Percentiles rank a stretch among this genome's conserved stretches.
Conservation (phyloP, 2,329 filamentous ascomycete species). For the Cladorrhinum sp. region DNA sequence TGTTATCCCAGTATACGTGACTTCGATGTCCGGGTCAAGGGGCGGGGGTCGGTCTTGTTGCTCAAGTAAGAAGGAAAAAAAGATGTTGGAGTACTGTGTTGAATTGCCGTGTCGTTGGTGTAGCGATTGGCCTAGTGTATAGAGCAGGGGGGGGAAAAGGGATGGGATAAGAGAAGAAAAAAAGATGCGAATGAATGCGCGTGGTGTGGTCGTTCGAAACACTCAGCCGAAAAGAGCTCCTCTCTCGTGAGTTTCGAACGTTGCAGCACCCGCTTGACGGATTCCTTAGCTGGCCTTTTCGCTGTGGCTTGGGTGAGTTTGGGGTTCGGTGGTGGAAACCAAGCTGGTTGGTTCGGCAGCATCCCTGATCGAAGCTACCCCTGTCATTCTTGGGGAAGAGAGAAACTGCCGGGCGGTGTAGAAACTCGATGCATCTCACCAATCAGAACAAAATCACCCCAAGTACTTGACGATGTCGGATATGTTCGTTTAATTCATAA, state of each 20-base stretch:
- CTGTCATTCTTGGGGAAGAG: neutral
- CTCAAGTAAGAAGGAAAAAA: conserved; percentile 4
- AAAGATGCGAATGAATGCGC: conserved; percentile 18
- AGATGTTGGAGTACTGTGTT: neutral
- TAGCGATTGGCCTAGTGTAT: conserved; percentile 7
- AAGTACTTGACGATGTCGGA: too few relatives aligned
- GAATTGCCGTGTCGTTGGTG: neutral
- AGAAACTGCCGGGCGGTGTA: conserved; percentile 14
- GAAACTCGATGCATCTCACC: neutral
- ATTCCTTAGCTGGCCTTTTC: conserved; percentile 8
- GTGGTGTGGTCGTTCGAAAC: conserved; percentile 13
- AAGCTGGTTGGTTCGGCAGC: neutral
- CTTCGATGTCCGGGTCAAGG: conserved; percentile 1
- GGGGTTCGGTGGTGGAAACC: neutral
- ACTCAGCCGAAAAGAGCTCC: conserved; percentile 14
- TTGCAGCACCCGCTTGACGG: conserved; percentile 1
- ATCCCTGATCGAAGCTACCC: neutral
- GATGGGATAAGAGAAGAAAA: conserved; percentile 5
- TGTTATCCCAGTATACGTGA: conserved; percentile 2
- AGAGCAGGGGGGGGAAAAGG: conserved; percentile 4
- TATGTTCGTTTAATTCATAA: too few relatives aligned
- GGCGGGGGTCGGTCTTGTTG: neutral
- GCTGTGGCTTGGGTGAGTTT: neutral
- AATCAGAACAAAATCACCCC: neutral
- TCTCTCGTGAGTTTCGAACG: conserved; percentile 22